Percentiles rank a stretch among this genome's conserved stretches.
Conservation (phyloP, 75 land plant genomes). For the Cunninghamia lanceolata region DNA sequence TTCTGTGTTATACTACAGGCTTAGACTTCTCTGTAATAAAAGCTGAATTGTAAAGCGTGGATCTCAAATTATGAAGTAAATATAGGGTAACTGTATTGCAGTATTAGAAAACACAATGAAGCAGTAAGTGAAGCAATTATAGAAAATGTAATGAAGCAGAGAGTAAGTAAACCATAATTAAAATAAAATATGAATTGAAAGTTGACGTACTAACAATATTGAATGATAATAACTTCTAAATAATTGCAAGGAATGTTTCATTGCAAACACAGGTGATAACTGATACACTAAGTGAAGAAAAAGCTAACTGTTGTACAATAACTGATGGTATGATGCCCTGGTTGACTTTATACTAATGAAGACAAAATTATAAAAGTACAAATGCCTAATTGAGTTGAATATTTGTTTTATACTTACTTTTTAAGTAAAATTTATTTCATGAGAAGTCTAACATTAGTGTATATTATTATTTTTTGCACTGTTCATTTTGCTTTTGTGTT, state of each 20-base stretch:
- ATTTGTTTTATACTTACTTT: not conserved
- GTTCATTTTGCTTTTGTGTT: not conserved
- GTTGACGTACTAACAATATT: not conserved
- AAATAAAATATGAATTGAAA: not conserved
- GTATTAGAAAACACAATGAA: not conserved
- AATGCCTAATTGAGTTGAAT: not conserved
- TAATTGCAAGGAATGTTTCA: not conserved
- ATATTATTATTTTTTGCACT: not conserved
- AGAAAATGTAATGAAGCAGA: not conserved
- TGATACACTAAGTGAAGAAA: not conserved
- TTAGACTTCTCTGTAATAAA: not conserved
- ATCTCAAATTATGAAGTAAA: not conserved
- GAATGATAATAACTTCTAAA: not conserved
- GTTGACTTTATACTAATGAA: not conserved
- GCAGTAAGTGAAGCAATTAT: not conserved
- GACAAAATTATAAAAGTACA: not conserved
- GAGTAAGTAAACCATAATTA: not conserved
- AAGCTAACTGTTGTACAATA: not conserved
- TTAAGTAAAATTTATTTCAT: not conserved
- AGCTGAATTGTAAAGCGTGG: not conserved
- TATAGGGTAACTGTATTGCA: not conserved
- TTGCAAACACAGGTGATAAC: not conserved
- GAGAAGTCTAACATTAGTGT: not conserved
- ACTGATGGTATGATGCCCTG: not conserved
- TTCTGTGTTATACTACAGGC: not conserved